phyloP scores from a whole-genome alignment of 1,284 basidiomycete genomes.

The Volvariella surrecta region DNA sequence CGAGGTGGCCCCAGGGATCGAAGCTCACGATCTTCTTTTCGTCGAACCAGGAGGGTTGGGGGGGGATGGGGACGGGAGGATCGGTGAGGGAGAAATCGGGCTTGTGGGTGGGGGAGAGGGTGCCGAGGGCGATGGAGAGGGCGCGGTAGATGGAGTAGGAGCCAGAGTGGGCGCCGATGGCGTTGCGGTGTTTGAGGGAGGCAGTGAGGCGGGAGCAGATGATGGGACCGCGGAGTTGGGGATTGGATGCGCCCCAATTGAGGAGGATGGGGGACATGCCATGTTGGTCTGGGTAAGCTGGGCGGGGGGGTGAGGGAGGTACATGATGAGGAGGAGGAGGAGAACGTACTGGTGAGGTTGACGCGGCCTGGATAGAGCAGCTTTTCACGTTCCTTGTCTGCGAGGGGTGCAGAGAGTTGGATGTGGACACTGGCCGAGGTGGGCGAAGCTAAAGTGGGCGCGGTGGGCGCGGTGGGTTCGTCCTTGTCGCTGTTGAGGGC shows the following conservation, averaged over 20 bases:
- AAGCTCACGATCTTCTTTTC: constrained; percentile 85
- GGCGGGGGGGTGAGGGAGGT: constrained; percentile 4
- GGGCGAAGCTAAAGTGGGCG: constrained; percentile 3
- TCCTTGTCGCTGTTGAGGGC: constrained; percentile 13
- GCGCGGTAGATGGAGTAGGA: constrained; percentile 95
- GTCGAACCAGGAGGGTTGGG: constrained; percentile 78
- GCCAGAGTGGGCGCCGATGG: constrained; percentile 90
- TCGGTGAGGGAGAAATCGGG: constrained; percentile 86
- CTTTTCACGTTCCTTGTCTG: constrained; percentile 60
- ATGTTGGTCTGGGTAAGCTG: constrained; percentile 41
- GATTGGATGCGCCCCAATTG: constrained; percentile 72
- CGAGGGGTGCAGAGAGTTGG: background rate
- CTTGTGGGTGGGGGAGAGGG: constrained; percentile 78
- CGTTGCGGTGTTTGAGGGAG: constrained; percentile 86
- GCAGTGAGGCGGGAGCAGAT: constrained; percentile 82
- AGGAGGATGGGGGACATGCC: constrained; percentile 66
- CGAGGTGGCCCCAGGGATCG: constrained; percentile 93
- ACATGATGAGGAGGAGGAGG: background rate
- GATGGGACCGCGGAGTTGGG: constrained; percentile 73
- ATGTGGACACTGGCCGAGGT: background rate
- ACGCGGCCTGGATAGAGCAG: constrained; percentile 71
- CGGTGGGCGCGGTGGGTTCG: constrained; percentile 7
- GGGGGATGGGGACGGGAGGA: constrained; percentile 80
- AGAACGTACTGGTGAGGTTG: constrained; percentile 66
- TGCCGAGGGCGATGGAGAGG: constrained; percentile 85